These are phyloP conservation scores for Epichloe bromicola DNA, from an alignment of 2,329 filamentous ascomycete species.

Conservation along the genomic window DNA sequence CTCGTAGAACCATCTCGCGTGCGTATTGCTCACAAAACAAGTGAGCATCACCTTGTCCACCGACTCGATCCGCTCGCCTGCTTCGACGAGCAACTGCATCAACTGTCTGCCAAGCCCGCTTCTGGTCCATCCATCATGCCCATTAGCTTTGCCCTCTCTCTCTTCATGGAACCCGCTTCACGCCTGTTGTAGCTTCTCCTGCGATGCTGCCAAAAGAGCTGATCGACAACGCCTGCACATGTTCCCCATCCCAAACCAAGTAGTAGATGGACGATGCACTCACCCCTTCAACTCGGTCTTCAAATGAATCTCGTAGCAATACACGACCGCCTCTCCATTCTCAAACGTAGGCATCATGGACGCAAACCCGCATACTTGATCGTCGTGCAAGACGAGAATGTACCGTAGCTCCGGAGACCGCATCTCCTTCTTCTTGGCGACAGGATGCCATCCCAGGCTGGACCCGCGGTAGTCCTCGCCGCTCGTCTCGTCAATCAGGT, in stretches of 20 bases:
- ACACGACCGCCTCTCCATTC: slow-evolving; percentile 51
- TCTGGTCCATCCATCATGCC: slow-evolving; percentile 20
- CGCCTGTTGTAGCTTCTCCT: too few relatives aligned
- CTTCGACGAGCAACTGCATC: slow-evolving; percentile 39
- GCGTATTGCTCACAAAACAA: slow-evolving; percentile 50
- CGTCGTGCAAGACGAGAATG: slow-evolving; percentile 38
- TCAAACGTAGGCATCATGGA: slow-evolving; percentile 65
- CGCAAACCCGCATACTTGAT: slow-evolving; percentile 37
- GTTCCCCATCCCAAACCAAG: too few relatives aligned
- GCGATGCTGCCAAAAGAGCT: too few relatives aligned
- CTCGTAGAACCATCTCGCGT: slow-evolving; percentile 47
- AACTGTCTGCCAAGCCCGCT: slow-evolving; percentile 49
- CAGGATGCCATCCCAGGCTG: slow-evolving; percentile 47
- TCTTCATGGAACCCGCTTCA: too few relatives aligned
- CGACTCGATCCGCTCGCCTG: slow-evolving; percentile 39
- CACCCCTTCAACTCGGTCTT: slow-evolving; percentile 40
- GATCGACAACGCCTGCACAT: too few relatives aligned
- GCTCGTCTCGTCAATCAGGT: slow-evolving; percentile 50
- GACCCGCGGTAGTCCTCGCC: slow-evolving; percentile 50
- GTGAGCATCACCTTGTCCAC: slow-evolving; percentile 62
- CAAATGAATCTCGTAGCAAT: slow-evolving; percentile 71
- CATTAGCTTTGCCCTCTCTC: neutral
- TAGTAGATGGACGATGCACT: slow-evolving; percentile 8
- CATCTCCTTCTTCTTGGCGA: slow-evolving; percentile 55
- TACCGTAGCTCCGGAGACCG: slow-evolving; percentile 53